These are phyloP conservation scores for Jacaranda mimosifolia DNA, from an alignment of 257 asterid species.

Conservation along the genomic window DNA sequence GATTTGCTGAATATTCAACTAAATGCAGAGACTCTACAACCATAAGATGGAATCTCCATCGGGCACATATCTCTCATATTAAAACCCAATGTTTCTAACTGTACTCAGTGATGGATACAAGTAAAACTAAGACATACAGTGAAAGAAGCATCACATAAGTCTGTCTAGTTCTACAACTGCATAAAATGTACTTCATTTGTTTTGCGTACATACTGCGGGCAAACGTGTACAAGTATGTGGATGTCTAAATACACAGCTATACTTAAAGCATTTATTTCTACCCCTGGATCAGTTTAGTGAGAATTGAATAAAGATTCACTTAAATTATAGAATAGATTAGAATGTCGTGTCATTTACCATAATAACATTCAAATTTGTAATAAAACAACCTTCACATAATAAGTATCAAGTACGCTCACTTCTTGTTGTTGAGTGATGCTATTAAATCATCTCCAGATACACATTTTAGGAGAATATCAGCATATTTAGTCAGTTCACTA, in stretches of 20 bases:
- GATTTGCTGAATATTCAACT: constrained; percentile 18
- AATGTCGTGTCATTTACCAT: background rate
- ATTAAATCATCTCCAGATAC: constrained; percentile 18
- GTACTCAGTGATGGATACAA: background rate
- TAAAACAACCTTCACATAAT: background rate
- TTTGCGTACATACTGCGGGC: background rate
- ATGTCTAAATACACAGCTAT: background rate
- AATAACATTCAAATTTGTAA: background rate
- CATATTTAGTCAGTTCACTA: background rate
- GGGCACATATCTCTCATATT: background rate
- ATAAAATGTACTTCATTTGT: background rate
- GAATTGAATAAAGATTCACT: constrained; percentile 8
- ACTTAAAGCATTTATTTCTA: constrained; percentile 12
- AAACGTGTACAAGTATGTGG: background rate
- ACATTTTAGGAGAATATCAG: background rate
- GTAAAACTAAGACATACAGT: background rate
- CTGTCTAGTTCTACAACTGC: background rate
- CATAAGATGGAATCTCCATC: background rate
- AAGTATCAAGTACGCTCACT: constrained; percentile 12
- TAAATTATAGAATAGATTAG: background rate
- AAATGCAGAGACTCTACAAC: constrained; percentile 15
- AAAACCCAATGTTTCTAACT: constrained; percentile 2
- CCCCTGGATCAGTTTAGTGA: constrained; percentile 13
- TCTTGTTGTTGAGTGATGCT: constrained; percentile 5
- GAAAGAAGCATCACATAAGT: constrained; percentile 8